Percentiles rank a stretch among this genome's conserved stretches.
Conservation (phyloP, 257 asterid genomes). For the Lantana camara region DNA sequence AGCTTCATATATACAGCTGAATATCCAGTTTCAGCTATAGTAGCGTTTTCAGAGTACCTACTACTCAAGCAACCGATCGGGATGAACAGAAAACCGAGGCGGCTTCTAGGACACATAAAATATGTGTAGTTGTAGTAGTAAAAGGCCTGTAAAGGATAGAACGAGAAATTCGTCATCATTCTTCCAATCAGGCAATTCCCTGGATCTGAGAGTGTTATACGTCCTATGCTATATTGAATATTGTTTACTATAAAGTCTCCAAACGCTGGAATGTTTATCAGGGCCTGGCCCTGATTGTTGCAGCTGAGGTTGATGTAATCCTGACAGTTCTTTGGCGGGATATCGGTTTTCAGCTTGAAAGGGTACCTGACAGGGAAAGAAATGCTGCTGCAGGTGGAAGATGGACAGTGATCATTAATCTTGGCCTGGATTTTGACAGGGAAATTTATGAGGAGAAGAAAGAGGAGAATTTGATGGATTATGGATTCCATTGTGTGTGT, state of each 20-base stretch:
- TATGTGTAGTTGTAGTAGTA: conserved; percentile 31
- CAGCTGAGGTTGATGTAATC: conserved; percentile 35
- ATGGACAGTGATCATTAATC: conserved; percentile 33
- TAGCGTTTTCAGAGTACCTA: conserved; percentile 24
- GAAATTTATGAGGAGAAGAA: conserved; percentile 23
- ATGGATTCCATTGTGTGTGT: conserved; percentile 21
- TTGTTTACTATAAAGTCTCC: conserved; percentile 36
- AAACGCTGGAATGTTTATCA: conserved; percentile 30
- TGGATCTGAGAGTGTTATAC: conserved; percentile 31
- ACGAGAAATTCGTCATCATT: conserved; percentile 32
- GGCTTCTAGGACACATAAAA: conserved; percentile 26
- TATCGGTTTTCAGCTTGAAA: conserved; percentile 38
- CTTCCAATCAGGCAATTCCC: conserved; percentile 31
- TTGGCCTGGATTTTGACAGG: conserved; percentile 31
- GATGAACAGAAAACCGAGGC: background rate
- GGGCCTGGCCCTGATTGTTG: conserved; percentile 17
- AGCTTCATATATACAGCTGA: conserved; percentile 2
- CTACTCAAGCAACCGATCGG: conserved; percentile 36
- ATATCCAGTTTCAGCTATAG: conserved; percentile 16
- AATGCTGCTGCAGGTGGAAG: conserved; percentile 26
- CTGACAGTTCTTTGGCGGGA: conserved; percentile 21
- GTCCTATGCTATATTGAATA: conserved; percentile 22
- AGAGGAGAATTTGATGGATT: conserved; percentile 14
- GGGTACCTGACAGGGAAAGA: conserved; percentile 32
- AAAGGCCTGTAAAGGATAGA: conserved; percentile 29